These are phyloP conservation scores for Penicillium sp. DNA, from an alignment of 2,329 filamentous ascomycete species.

Conservation along the genomic window DNA sequence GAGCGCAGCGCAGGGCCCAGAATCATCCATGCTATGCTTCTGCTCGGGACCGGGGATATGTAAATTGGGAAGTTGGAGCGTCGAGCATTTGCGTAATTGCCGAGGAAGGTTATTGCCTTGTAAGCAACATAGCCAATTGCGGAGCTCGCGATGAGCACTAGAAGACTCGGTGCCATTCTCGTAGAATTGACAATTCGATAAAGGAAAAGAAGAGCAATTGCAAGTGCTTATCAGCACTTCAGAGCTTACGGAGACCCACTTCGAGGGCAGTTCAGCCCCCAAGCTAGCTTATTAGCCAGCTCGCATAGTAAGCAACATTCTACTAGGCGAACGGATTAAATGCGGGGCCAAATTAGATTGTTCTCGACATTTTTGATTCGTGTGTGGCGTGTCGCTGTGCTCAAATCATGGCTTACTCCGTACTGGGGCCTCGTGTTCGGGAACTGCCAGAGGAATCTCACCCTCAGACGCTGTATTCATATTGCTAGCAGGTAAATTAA, in stretches of 20 bases:
- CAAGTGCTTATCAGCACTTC: not conserved
- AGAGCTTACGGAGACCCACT: not conserved
- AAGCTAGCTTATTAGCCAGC: not conserved
- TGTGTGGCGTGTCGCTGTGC: not conserved
- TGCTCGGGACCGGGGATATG: constrained; percentile 23
- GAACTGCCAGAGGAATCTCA: too few species aligned
- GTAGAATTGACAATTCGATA: not conserved
- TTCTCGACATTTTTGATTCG: not conserved
- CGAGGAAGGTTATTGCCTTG: not conserved
- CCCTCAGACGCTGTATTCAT: too few species aligned
- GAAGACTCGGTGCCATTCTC: not conserved
- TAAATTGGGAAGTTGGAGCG: constrained; percentile 29
- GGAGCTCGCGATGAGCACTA: not conserved
- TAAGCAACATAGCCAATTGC: not conserved
- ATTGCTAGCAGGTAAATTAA: too few species aligned
- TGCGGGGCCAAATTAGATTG: not conserved
- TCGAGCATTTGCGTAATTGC: constrained; percentile 14
- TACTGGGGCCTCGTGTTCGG: too few species aligned
- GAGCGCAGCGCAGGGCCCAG: constrained; percentile 23
- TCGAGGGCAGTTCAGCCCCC: not conserved
- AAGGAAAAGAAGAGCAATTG: not conserved
- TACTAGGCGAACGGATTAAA: not conserved
- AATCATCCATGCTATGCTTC: constrained; percentile 32
- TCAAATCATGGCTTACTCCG: too few species aligned
- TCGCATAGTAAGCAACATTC: not conserved